Evolutionary conservation across 192 early-diverging fungal species (phyloP).

Genomic region (Gamsiella multidivaricata): DNA sequence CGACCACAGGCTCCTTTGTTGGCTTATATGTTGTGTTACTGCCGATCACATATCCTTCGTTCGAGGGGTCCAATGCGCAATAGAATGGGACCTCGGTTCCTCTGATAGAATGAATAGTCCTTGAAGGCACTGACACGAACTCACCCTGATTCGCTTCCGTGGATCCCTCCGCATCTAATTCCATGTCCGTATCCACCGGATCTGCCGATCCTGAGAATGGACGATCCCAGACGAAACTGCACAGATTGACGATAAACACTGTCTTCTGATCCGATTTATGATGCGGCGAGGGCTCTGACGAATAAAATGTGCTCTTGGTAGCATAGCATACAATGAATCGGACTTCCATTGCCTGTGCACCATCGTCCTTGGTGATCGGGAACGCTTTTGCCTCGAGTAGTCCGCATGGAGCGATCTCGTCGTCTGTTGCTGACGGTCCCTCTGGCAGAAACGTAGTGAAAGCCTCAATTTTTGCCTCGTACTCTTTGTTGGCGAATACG

Average conservation of each 20-base stretch:
- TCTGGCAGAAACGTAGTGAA: constrained; percentile 14
- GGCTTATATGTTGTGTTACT: constrained; percentile 48
- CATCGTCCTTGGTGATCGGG: constrained; percentile 4
- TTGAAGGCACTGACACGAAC: not conserved
- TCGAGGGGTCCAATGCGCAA: constrained; percentile 54
- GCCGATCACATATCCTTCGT: constrained; percentile 57
- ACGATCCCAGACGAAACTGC: constrained; percentile 15
- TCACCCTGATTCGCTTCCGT: not conserved
- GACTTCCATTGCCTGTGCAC: constrained; percentile 18
- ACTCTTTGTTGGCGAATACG: constrained; percentile 5
- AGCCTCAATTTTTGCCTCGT: constrained; percentile 31
- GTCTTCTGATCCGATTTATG: constrained; percentile 42
- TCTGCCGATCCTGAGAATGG: not conserved
- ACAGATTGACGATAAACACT: constrained; percentile 41
- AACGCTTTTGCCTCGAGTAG: constrained; percentile 45
- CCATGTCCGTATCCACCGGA: not conserved
- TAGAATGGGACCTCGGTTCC: constrained; percentile 66
- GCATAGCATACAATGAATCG: constrained; percentile 35
- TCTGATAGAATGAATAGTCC: constrained; percentile 53
- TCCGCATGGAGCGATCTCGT: constrained; percentile 9
- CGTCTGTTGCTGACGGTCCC: not conserved
- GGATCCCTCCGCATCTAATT: constrained; percentile 3
- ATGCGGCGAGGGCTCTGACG: constrained; percentile 42
- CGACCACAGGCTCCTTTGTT: constrained; percentile 15
- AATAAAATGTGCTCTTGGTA: constrained; percentile 28